phyloP scores from a whole-genome alignment of 2,329 filamentous ascomycete genomes.

The Diaporthe ilicicola region DNA sequence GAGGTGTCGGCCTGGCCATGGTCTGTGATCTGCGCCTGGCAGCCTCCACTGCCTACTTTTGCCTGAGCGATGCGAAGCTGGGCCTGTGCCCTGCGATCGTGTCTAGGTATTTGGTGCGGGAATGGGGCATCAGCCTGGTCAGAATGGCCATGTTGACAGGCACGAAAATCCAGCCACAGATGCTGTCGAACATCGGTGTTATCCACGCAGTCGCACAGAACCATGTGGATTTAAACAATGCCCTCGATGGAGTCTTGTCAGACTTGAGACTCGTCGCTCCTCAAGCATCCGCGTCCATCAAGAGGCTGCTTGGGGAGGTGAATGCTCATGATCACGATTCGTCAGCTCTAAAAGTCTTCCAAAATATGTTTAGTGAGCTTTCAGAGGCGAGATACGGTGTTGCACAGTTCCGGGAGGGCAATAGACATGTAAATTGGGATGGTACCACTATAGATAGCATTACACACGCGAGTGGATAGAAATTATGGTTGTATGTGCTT shows the following conservation, averaged over 20 bases:
- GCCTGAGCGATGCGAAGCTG: constrained; percentile 50
- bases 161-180: neutral
- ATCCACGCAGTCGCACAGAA: neutral
- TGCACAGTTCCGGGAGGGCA: constrained; percentile 1
- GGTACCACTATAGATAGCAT: neutral
- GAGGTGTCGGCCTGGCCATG: constrained; percentile 53
- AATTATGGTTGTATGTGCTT: too few relatives aligned
- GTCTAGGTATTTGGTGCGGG: constrained; percentile 49
- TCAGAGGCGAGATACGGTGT: constrained; percentile 9
- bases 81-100: constrained; percentile 49
- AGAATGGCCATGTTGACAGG: constrained; percentile 49
- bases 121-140: constrained; percentile 47
- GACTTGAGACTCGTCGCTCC: constrained; percentile 10
- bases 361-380: neutral
- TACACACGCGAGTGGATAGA: neutral
- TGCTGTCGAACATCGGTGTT: neutral
- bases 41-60: constrained; percentile 36
- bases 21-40: constrained; percentile 49
- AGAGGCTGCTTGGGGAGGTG: neutral
- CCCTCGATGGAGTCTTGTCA: neutral
- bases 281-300: neutral
- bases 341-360: neutral
- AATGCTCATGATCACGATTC: neutral
- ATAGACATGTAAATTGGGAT: constrained; percentile 11
- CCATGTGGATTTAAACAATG: constrained; percentile 29